phyloP scores from a whole-genome alignment of 345 rosid genomes.

The Dipteronia sinensis region DNA sequence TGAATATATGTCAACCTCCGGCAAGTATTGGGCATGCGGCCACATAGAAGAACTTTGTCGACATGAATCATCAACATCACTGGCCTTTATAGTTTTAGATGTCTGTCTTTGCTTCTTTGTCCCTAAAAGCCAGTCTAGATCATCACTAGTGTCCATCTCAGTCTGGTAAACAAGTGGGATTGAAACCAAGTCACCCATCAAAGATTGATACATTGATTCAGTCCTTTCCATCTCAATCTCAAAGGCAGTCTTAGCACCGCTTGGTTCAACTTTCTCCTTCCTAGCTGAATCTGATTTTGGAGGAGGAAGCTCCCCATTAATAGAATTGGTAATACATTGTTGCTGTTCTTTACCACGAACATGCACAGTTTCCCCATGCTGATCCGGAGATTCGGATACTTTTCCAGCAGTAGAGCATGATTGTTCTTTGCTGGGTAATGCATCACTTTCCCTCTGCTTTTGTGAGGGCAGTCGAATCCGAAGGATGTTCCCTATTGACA shows the following conservation, averaged over 20 bases:
- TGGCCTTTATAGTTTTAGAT: slow-evolving; percentile 5
- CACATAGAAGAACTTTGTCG: slow-evolving; percentile 14
- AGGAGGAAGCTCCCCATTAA: not conserved
- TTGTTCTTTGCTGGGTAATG: slow-evolving; percentile 4
- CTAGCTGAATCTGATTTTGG: slow-evolving; percentile 3
- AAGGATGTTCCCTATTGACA: slow-evolving; percentile 42
- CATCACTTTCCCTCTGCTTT: slow-evolving; percentile 22
- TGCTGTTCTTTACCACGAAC: slow-evolving; percentile 11
- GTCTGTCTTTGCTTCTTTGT: not conserved
- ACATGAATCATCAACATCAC: slow-evolving; percentile 9
- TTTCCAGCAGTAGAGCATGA: slow-evolving; percentile 29
- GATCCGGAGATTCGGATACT: not conserved
- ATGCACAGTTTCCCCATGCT: not conserved
- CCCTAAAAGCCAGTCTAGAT: slow-evolving; percentile 60
- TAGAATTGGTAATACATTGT: not conserved
- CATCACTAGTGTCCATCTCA: slow-evolving; percentile 21
- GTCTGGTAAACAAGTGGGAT: slow-evolving; percentile 11
- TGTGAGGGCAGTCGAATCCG: slow-evolving; percentile 48
- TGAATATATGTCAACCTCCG: slow-evolving; percentile 48
- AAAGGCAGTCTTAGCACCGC: not conserved
- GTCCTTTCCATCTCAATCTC: slow-evolving; percentile 16
- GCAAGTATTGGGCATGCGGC: slow-evolving; percentile 47
- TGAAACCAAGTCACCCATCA: slow-evolving; percentile 53
- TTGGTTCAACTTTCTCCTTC: not conserved
- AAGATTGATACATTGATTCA: slow-evolving; percentile 30